Conservation (phyloP, 2,329 filamentous ascomycete species). For the Claviceps sp. region DNA sequence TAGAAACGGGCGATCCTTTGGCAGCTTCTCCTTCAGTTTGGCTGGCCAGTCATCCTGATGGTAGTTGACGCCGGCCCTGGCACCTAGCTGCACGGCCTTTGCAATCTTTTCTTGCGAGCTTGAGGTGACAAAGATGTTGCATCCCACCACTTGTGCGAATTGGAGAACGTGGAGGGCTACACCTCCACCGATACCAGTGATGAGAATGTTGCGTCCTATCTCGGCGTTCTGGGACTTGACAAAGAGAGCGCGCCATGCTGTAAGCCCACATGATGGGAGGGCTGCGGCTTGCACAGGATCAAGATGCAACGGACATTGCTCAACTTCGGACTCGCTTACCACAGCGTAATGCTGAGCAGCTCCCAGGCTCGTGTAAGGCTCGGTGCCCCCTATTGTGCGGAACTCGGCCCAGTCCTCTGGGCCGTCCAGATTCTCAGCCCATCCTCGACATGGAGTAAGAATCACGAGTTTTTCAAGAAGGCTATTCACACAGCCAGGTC, state of each 20-base stretch:
- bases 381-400: slow-evolving; percentile 61
- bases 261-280: slow-evolving; percentile 72
- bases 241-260: slow-evolving; percentile 74
- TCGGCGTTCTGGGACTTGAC: slow-evolving; percentile 53
- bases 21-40: slow-evolving; percentile 50
- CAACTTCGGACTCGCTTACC: slow-evolving; percentile 59
- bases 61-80: slow-evolving; percentile 68
- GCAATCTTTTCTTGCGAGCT: slow-evolving; percentile 63
- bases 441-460: slow-evolving; percentile 65
- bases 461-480: slow-evolving; percentile 54
- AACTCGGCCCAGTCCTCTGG: slow-evolving; percentile 44
- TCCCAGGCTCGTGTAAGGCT: neutral
- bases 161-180: slow-evolving; percentile 72
- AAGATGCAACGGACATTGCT: slow-evolving; percentile 62
- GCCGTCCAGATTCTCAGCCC: slow-evolving; percentile 56
- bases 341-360: slow-evolving; percentile 55
- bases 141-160: slow-evolving; percentile 62
- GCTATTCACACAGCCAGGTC: slow-evolving; percentile 27
- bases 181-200: slow-evolving; percentile 88
- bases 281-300: slow-evolving; percentile 64
- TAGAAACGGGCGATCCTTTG: slow-evolving; percentile 50
- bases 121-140: slow-evolving; percentile 70
- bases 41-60: slow-evolving; percentile 70
- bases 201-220: slow-evolving; percentile 58
- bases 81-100: slow-evolving; percentile 58